Evolutionary conservation across 305 asterid species (phyloP), one percentile per base, ranked within the genome.

Genomic region (Galium porrigens): DNA sequence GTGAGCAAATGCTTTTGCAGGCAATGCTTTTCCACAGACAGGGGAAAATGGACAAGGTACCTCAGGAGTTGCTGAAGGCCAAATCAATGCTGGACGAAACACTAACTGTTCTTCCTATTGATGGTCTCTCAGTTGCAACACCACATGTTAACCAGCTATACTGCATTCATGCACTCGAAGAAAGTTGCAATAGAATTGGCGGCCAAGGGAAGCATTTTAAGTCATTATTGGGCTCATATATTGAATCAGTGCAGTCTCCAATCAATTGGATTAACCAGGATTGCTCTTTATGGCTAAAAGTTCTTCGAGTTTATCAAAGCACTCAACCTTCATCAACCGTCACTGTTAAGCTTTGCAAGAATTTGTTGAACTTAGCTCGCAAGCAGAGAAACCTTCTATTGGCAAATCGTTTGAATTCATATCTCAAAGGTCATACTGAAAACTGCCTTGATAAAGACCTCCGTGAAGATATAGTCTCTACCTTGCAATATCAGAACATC

Each of bases 1-100:
- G 99, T 63, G 99, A 94, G 72, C 99, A 94, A 72, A 86, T 94
- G 92, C 90, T 94, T 80, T 82, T 94, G 87, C 97, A 94, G 82
- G 99, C 95, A 56, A 86, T 94, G 97, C 96, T 94, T 81, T 85
- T 82, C 76, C 85, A 81, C 48, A 68, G 48, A 37, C 96, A 87
- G 83, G 90, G 94, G 77, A 87, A 82, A 79, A 72, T 73, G 73
- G 99, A 94, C 58, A 81, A 83, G 78, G 92, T 86, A 68, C 71
- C 92, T 72, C 81, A 73, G 73, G 94, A 83, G 66, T 79, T 94
- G 83, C 94, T 81, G 78, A 86, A 80, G 82, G 94, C 96, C 75
- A 87, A 81, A 77, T 70, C 75, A 69, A 81, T 94, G 96, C 79
- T 94, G 79, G 91, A 85, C 69, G 95, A 94, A 78, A 77, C 82